Conservation (phyloP, 73 alveolate genomes). For the Durusdinium trenchii region DNA sequence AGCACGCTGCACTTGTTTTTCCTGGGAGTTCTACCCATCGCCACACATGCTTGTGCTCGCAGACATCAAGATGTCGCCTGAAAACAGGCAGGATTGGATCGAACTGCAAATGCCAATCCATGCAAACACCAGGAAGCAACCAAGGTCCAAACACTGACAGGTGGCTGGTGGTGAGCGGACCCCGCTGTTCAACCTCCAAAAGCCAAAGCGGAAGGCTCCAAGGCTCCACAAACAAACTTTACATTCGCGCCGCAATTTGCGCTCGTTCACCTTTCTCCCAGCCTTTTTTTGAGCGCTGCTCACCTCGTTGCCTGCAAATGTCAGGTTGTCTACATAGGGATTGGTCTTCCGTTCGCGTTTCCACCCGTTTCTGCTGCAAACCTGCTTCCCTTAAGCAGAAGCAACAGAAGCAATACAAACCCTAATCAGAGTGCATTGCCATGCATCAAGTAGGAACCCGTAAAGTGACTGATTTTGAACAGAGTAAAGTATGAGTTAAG, state of each 20-base stretch:
- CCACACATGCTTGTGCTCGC: slow-evolving; percentile 95
- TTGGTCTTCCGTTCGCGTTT: no score
- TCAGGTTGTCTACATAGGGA: no score
- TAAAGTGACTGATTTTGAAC: no score
- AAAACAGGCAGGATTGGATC: background rate
- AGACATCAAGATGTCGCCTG: slow-evolving; percentile 79
- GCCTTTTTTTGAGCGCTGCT: slow-evolving; percentile 56
- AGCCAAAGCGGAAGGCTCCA: background rate
- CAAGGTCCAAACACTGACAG: slow-evolving; percentile 15
- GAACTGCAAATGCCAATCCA: background rate
- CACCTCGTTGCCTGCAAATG: slow-evolving; percentile 31
- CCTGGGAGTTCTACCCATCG: slow-evolving; percentile 45
- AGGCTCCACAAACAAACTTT: background rate
- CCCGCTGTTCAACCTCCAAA: slow-evolving; percentile 37
- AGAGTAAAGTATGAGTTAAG: no score
- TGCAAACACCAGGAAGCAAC: background rate
- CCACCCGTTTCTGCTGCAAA: no score
- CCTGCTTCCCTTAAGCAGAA: no score
- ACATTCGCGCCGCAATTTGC: background rate
- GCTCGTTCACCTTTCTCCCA: background rate
- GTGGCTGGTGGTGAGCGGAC: slow-evolving; percentile 89
- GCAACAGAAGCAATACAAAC: no score
- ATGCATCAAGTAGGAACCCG: no score
- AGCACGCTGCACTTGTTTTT: no score
- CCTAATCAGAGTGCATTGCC: no score